These are phyloP conservation scores for Penicillium coffeae DNA, from an alignment of 495 filamentous ascomycete species.

Conservation along the genomic window DNA sequence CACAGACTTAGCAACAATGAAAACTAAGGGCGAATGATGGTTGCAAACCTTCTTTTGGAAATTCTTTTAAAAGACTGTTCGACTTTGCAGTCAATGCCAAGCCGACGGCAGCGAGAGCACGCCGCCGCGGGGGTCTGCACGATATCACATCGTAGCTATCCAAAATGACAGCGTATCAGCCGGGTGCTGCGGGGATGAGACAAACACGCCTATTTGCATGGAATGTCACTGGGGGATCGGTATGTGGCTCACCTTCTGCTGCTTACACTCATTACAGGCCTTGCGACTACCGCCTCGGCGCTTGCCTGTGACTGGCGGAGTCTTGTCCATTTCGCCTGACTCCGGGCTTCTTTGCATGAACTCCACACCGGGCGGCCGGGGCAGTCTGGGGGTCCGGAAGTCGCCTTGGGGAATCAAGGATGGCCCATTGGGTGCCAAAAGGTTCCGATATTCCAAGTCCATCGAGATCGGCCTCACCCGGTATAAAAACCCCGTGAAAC, in stretches of 20 bases:
- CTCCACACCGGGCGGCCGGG: conserved; percentile 33
- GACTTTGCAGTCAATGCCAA: conserved; percentile 47
- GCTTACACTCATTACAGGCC: conserved; percentile 50
- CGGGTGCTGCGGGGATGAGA: neutral
- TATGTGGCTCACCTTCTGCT: conserved; percentile 42
- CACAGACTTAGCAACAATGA: conserved; percentile 9
- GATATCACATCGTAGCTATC: conserved; percentile 47
- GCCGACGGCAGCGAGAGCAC: conserved; percentile 46
- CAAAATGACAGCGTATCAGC: neutral
- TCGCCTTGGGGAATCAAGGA: conserved; percentile 34
- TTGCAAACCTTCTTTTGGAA: conserved; percentile 41
- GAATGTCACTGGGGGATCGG: conserved; percentile 1
- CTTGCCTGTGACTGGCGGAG: conserved; percentile 43
- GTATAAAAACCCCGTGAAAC: conserved; percentile 32
- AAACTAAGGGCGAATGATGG: neutral
- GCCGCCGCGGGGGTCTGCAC: conserved; percentile 42
- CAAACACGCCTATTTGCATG: neutral
- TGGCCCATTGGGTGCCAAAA: conserved; percentile 38
- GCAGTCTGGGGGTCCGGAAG: conserved; percentile 41
- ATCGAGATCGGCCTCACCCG: conserved; percentile 36
- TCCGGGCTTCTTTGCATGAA: conserved; percentile 33
- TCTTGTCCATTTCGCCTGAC: conserved; percentile 40
- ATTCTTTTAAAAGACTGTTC: conserved; percentile 47
- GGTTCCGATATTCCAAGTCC: conserved; percentile 41
- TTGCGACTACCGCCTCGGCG: conserved; percentile 46